Evolutionary conservation across 805 yeast species (phyloP).

Genomic region (Saccharomycopsis schoenii): DNA sequence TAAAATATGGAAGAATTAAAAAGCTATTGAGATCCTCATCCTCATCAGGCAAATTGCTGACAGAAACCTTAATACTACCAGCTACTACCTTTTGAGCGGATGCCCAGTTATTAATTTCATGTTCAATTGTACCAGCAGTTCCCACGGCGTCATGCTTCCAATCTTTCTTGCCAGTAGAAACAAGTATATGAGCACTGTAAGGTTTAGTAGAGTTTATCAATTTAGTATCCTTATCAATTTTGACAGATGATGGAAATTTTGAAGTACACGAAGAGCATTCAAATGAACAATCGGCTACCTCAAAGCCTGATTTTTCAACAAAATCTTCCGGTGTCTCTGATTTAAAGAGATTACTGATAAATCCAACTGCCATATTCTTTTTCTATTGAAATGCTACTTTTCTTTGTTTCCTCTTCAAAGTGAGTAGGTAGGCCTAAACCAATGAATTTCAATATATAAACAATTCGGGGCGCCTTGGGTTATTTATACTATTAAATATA

Average conservation of each 20-base stretch:
- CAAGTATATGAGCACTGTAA: slow-evolving; percentile 60
- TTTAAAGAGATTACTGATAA: background rate
- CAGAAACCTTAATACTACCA: slow-evolving; percentile 37
- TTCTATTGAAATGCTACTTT: too few species aligned
- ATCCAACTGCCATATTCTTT: background rate
- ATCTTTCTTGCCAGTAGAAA: slow-evolving; percentile 76
- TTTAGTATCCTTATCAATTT: slow-evolving; percentile 32
- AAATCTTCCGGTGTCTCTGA: background rate
- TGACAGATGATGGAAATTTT: slow-evolving; percentile 43
- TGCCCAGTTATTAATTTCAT: slow-evolving; percentile 35
- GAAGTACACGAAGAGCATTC: slow-evolving; percentile 48
- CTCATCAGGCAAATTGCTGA: slow-evolving; percentile 43
- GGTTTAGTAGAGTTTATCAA: slow-evolving; percentile 68
- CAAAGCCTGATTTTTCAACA: background rate
- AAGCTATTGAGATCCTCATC: slow-evolving; percentile 43
- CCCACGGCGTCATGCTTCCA: slow-evolving; percentile 73
- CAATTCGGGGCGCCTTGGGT: too few species aligned
- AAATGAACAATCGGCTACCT: slow-evolving; percentile 30
- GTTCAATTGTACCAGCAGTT: slow-evolving; percentile 37
- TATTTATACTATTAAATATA: too few species aligned
- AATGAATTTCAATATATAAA: too few species aligned
- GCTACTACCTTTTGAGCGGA: slow-evolving; percentile 21
- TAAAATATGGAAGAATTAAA: slow-evolving; percentile 61
- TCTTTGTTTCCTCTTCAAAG: too few species aligned
- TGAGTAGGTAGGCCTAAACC: too few species aligned